Conservation (phyloP, 164 flowering plant species). For the grape (Vitis vinifera) region ASM3070453v1 NC_081823.1:9071001-9071500, state of each 20-base stretch:
- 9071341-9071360: slow-evolving; percentile 67
- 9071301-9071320: slow-evolving; percentile 55
- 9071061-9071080: slow-evolving; percentile 38
- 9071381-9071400: slow-evolving; percentile 51
- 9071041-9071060: slow-evolving; percentile 43
- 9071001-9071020: slow-evolving; percentile 54
- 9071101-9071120: slow-evolving; percentile 66
- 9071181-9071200: slow-evolving; percentile 53
- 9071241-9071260: slow-evolving; percentile 62
- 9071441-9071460: slow-evolving; percentile 65
- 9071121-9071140: slow-evolving; percentile 43
- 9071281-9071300: slow-evolving; percentile 56
- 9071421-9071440: slow-evolving; percentile 66
- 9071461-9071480: slow-evolving; percentile 46
- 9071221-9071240: slow-evolving; percentile 63
- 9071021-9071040: slow-evolving; percentile 54
- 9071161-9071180: slow-evolving; percentile 55
- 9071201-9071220: slow-evolving; percentile 58
- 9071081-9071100: slow-evolving; percentile 51
- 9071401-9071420: slow-evolving; percentile 62
- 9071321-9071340: slow-evolving; percentile 71
- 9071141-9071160: slow-evolving; percentile 68
- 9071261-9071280: slow-evolving; percentile 53
- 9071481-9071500: slow-evolving; percentile 52
- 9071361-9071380: slow-evolving; percentile 58